Base-by-base conservation (phyloP, 2,329 filamentous ascomycete species). In the Orbilia brochopaga region DNA sequence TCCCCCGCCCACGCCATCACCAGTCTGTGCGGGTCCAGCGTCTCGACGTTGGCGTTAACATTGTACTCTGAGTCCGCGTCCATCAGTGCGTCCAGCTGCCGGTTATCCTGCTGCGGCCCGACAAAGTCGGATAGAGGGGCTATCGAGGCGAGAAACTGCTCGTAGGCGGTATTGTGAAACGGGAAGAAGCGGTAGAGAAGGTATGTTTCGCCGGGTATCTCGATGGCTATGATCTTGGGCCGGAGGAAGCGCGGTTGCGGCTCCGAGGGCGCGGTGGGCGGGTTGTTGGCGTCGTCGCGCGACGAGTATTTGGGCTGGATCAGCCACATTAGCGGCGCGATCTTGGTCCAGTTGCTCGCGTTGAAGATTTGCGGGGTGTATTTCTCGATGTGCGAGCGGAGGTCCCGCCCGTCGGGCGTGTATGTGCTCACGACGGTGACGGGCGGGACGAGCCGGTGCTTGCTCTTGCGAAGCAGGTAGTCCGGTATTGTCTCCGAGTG, bases 311-410 rank as follows among this genome's bases (percentile, higher is more conserved):
- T 40, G 2, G 59, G 53, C 19, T 59, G 15, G 19, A 63, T 48
- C 4, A 57, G 17, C 65, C 59, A 64, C 46, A 70, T 24, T 11
- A 70, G 48, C 1, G 58, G 65, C 2, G 58, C 44, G 10, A 70
- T 21, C 8, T 15, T 17, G 8, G 51, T 46, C 65, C 59, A 70
- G 17, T 46, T 50, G 8, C 13, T 30, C 2, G 23, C 27, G 17
- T 63, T 58, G 30, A 59, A 70, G 7, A 70, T n/a, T 46, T 70
- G 58, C 6, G 60, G 60, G 2, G 62, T 23, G 8, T 70, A 63
- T n/a, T 27, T 42, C 4, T 53, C 53, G 7, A 70, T 24, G 23
- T 44, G 5, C 2, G 50, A 27, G 15, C 59, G 58, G 21, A 63
- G 19, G 1, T 50, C 52, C 10, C 40, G 24, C 8, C 48, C 37